phyloP scores from a whole-genome alignment of 441 rosid species.

The Kokia cookei region DNA sequence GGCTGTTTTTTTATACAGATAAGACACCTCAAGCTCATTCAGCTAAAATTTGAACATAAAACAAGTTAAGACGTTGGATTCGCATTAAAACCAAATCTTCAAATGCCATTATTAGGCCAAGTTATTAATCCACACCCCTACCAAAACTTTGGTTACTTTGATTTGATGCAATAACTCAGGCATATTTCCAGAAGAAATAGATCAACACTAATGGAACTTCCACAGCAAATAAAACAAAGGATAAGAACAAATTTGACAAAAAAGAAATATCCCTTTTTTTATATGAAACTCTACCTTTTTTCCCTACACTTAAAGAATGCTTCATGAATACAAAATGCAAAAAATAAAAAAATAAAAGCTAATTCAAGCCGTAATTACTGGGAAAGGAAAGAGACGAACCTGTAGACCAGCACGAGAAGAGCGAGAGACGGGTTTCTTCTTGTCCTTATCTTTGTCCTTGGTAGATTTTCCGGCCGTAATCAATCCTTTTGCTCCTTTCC shows the following conservation, averaged over 20 bases:
- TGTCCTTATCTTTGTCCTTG: constrained; percentile 54
- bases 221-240: neutral
- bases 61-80: neutral
- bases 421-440: constrained; percentile 84
- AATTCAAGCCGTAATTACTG: neutral
- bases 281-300: neutral
- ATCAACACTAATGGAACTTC: neutral
- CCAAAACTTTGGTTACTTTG: neutral
- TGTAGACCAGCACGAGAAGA: constrained; percentile 96
- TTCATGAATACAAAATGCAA: neutral
- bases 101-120: neutral
- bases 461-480: constrained; percentile 64
- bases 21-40: neutral
- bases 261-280: neutral
- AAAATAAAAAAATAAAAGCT: neutral
- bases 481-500: constrained; percentile 92
- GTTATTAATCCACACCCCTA: neutral
- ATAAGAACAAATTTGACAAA: neutral
- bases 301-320: neutral
- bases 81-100: neutral
- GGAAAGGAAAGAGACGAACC: constrained; percentile 21
- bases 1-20: neutral
- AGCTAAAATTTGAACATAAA: neutral
- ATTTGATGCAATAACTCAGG: neutral
- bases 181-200: neutral